These are phyloP conservation scores for Sporisorium reilianum DNA, from an alignment of 1,284 basidiomycete genomes.

Conservation along the genomic window DNA sequence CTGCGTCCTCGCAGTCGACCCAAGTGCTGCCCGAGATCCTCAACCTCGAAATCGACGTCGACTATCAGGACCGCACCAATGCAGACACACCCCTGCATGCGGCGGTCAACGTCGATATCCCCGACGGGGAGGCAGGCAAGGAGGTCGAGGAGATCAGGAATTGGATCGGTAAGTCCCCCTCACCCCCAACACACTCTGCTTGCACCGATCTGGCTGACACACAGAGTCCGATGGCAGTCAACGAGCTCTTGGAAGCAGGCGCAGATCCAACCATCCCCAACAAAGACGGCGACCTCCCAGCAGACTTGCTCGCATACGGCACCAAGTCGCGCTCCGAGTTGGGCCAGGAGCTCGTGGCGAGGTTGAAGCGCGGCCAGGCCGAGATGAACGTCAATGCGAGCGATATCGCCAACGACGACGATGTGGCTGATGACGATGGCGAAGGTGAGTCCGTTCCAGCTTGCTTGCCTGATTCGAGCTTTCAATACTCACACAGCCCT, in stretches of 20 bases:
- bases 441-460: slow-evolving; percentile 37
- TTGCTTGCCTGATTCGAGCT: background rate
- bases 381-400: slow-evolving; percentile 47
- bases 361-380: slow-evolving; percentile 52
- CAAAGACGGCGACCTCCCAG: slow-evolving; percentile 61
- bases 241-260: slow-evolving; percentile 64
- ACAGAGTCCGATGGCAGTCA: slow-evolving; percentile 30
- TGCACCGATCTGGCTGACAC: no score
- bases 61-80: slow-evolving; percentile 80
- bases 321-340: slow-evolving; percentile 45
- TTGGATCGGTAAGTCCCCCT: slow-evolving; percentile 70
- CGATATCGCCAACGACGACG: slow-evolving; percentile 55
- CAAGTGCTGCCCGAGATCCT: slow-evolving; percentile 61
- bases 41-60: slow-evolving; percentile 78
- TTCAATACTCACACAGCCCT: slow-evolving; percentile 1
- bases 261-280: slow-evolving; percentile 60
- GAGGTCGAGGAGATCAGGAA: slow-evolving; percentile 76
- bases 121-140: slow-evolving; percentile 23
- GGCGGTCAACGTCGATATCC: slow-evolving; percentile 74
- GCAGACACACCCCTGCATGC: slow-evolving; percentile 86
- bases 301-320: slow-evolving; percentile 54
- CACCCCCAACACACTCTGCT: background rate
- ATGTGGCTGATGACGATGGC: slow-evolving; percentile 37
- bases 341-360: slow-evolving; percentile 53
- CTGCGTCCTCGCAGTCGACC: slow-evolving; percentile 51